Evolutionary conservation across 2,329 filamentous ascomycete species (phyloP).

Genomic region (Penicillium nordicum): DNA sequence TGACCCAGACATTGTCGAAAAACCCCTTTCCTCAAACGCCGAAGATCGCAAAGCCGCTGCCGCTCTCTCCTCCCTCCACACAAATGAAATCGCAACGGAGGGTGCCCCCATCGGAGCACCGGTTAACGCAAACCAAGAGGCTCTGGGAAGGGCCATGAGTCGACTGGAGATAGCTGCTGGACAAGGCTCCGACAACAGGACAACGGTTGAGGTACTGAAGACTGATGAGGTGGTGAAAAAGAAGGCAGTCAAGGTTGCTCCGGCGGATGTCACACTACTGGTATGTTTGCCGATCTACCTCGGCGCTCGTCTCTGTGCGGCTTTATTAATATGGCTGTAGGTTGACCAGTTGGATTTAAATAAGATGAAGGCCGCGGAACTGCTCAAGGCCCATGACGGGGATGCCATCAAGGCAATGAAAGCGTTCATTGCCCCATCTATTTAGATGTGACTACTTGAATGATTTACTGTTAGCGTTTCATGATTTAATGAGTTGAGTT

Average conservation of each 20-base stretch:
- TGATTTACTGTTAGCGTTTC: not conserved
- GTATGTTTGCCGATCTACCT: conserved; percentile 31
- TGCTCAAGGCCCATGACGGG: conserved; percentile 47
- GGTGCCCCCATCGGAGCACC: conserved; percentile 31
- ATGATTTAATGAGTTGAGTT: not conserved
- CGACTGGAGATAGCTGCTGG: conserved; percentile 45
- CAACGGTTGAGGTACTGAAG: conserved; percentile 25
- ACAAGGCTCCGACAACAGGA: conserved; percentile 20
- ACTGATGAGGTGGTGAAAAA: conserved; percentile 35
- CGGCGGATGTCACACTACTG: conserved; percentile 47
- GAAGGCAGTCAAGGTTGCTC: conserved; percentile 45
- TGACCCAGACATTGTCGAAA: conserved; percentile 33
- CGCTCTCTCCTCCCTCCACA: conserved; percentile 47
- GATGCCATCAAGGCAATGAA: conserved; percentile 42
- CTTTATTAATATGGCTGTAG: conserved; percentile 13
- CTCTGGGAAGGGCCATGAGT: conserved; percentile 49
- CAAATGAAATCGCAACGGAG: conserved; percentile 39
- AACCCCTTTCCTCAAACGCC: conserved; percentile 41
- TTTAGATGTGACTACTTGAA: conserved; percentile 8
- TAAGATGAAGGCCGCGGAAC: conserved; percentile 47
- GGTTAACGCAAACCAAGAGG: conserved; percentile 45
- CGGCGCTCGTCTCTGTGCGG: not conserved
- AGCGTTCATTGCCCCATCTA: conserved; percentile 38
- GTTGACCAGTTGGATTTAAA: conserved; percentile 46
- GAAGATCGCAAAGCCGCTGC: conserved; percentile 52